These are phyloP conservation scores for Lactuca saligna DNA, from an alignment of 129 eudicot genomes.

Conservation along the genomic window DNA sequence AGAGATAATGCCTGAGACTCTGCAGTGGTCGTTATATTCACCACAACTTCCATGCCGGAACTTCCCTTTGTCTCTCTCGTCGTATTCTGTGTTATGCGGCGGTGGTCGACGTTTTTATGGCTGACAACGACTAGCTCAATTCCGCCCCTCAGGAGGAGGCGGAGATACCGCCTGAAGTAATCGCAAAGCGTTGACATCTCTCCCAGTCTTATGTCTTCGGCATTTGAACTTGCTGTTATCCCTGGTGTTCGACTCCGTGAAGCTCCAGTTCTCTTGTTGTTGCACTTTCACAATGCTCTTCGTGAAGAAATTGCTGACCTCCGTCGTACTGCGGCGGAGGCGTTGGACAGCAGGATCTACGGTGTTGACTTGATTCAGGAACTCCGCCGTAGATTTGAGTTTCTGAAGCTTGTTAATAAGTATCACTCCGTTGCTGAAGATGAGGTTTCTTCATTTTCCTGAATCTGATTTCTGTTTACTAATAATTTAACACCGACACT, in stretches of 20 bases:
- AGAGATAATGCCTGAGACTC: constrained; percentile 17
- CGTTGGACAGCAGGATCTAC: constrained; percentile 29
- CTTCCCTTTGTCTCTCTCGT: constrained; percentile 41
- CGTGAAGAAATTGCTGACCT: constrained; percentile 60
- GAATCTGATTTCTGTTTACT: background rate
- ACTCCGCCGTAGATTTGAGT: constrained; percentile 64
- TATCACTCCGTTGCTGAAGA: constrained; percentile 90
- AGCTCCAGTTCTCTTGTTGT: constrained; percentile 59
- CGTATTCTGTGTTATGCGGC: constrained; percentile 30
- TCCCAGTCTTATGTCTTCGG: constrained; percentile 1
- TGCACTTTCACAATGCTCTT: constrained; percentile 71
- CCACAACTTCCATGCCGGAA: constrained; percentile 39
- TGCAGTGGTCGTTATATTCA: constrained; percentile 36
- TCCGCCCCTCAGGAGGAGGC: constrained; percentile 39
- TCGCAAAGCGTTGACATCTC: background rate
- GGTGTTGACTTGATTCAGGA: constrained; percentile 37
- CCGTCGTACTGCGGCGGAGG: constrained; percentile 48
- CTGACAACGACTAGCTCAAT: constrained; percentile 36
- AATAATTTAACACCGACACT: background rate
- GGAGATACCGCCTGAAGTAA: constrained; percentile 18
- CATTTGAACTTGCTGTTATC: constrained; percentile 9
- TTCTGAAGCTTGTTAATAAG: constrained; percentile 61
- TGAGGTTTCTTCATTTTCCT: constrained; percentile 53
- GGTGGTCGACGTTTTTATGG: constrained; percentile 43
- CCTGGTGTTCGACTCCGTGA: constrained; percentile 46